Evolutionary conservation across 352 stramenopile genomes (phyloP), one percentile per base, ranked within the genome.

Genomic region (Phytophthora sp.): DNA sequence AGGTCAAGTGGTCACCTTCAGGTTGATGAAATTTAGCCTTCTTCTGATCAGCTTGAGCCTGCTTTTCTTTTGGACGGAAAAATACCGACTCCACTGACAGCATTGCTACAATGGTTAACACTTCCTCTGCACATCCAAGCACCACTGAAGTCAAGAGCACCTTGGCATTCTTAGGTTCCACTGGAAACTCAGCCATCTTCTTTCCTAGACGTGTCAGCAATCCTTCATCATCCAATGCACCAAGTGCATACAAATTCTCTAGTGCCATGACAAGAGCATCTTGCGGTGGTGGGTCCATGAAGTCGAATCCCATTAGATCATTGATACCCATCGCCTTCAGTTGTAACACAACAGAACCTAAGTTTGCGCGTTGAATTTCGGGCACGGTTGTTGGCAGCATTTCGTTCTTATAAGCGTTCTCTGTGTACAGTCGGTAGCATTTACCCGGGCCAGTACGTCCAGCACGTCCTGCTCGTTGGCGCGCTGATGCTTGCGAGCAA

Each of bases 301-400:
- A 99, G 74, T 99, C 97, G 75, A 99, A 99, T 20, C 84, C 82
- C 49, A 99, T 82, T 13, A 99, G 76, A 70, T 99, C 97, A 62
- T 99, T 99, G 66, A 99, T 99, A 32, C 97, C 97, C 98, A 99
- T 99, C 1, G 97, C 97, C 76, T 99, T 99, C 6, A 99, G 77
- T 73, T 99, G 96, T 43, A 99, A 79, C 31, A 99, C 97, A 28
- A 99, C 96, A 34, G 98, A 98, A 5, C 95, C 97, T 4, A 99
- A 79, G 74, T 99, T 99, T 0, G 97, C 98, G 26, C 98, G 87
- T 74, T 99, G 97, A 66, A 99, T 99, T 74, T 99, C 98, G 4
- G 98, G 98, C 31, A 99, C 95, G 18, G 97, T 99, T 1, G 94
- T 99, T 5, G 97, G 76, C 15, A 99, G 72, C 97, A 99, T 99